Base-by-base conservation (phyloP, 176 grass and related monocot genomes). In the Cymbopogon citratus region DNA sequence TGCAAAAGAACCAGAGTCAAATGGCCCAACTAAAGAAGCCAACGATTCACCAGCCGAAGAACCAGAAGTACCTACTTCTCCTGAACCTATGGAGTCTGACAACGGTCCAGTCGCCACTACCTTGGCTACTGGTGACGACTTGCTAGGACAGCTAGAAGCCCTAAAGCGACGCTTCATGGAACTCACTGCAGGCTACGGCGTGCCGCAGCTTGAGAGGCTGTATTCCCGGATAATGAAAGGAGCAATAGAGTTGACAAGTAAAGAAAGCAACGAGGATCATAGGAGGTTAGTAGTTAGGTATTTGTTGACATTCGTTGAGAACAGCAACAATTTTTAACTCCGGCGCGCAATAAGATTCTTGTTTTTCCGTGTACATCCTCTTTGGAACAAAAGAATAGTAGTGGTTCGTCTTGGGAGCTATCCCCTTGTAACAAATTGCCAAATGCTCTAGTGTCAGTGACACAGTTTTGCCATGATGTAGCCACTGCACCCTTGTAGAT, bases 291-390 rank as follows among this genome's bases (percentile, higher is more conserved):
- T 93, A 86, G 61, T 96, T 92, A 91, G 83, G 76, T 88, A 94
- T 93, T 90, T 99, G 69, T 92, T 79, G 69, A 90, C 83, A 93
- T 99, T 96, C 78, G 80, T 96, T 77, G 92, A 99, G 85, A 90
- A 92, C 73, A 87, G 43, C n/a, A 60, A 83, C 65, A 95, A 93
- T 90, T 93, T 96, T 93, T 99, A 90, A 88, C 85, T 69, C 54
- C 3, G 39, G 76, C 52, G 12, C 63, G 63, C 73, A 65, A 87
- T 83, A 91, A 93, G 41, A 52, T 85, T 80, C 83, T 87, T 87
- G 59, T 88, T 90, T 77, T 39, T 28, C 8, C 39, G 29, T 90
- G 85, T 95, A 80, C 85, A 88, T 87, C 76, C 85, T 67, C 31
- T 73, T 56, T 66, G 81, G 28, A 76, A 81, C 71, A 16, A 65